phyloP scores from a whole-genome alignment of 2,329 filamentous ascomycete species.

The Thielaviopsis ethacetica region DNA sequence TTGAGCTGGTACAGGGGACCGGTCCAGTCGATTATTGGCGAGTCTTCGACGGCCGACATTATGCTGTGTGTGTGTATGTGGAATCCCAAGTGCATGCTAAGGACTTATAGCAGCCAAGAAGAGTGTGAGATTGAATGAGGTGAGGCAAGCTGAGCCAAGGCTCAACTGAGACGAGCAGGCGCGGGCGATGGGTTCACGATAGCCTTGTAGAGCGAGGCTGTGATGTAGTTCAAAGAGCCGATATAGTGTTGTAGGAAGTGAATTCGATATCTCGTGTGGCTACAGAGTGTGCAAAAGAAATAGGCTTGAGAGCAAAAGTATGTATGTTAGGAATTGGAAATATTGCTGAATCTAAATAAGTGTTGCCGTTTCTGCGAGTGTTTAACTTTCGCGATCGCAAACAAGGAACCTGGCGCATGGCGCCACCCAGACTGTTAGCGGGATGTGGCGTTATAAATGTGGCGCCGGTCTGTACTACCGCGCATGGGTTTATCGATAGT shows the following conservation, averaged over 20 bases:
- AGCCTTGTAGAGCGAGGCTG: not conserved
- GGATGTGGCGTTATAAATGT: not conserved
- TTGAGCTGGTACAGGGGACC: constrained; percentile 10
- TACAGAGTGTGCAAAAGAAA: not conserved
- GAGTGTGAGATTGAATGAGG: not conserved
- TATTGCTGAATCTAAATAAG: not conserved
- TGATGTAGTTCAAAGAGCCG: not conserved
- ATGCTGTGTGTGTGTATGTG: not conserved
- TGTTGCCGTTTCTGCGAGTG: not conserved
- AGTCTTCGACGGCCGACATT: constrained; percentile 3
- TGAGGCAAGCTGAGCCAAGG: not conserved
- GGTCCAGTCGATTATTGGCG: constrained; percentile 12
- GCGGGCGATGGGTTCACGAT: not conserved
- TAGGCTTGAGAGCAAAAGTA: not conserved
- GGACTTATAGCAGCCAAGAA: no score
- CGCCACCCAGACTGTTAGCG: not conserved
- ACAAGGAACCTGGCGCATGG: not conserved
- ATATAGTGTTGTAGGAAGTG: not conserved
- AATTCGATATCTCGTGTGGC: not conserved
- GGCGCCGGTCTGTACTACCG: not conserved
- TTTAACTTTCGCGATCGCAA: not conserved
- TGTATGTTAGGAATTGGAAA: not conserved
- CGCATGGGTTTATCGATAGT: not conserved
- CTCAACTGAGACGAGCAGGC: not conserved
- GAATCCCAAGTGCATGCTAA: not conserved